Evolutionary conservation across 1,284 basidiomycete genomes (phyloP).

Genomic region (Malassezia pachydermatis): DNA sequence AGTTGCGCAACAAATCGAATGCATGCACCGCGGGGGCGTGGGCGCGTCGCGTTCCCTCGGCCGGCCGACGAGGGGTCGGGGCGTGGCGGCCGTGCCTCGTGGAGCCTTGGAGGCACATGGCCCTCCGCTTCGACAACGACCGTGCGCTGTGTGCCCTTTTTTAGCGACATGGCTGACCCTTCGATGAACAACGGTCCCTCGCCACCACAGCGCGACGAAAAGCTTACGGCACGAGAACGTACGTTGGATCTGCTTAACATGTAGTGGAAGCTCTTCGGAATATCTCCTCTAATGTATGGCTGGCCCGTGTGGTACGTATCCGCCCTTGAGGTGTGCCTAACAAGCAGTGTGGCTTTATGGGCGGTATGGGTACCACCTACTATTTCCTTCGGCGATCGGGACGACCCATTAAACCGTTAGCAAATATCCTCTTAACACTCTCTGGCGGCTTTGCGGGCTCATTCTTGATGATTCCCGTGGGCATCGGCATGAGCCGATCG

Average conservation of each 20-base stretch:
- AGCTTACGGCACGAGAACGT: slow-evolving; percentile 15
- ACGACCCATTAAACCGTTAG: background rate
- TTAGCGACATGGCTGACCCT: no score
- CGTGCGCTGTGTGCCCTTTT: no score
- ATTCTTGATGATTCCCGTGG: slow-evolving; percentile 9
- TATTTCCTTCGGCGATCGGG: slow-evolving; percentile 5
- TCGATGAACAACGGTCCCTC: no score
- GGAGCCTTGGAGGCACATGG: no score
- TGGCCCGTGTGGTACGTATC: slow-evolving; percentile 9
- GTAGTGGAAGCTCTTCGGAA: slow-evolving; percentile 12
- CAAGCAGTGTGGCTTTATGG: slow-evolving; percentile 11
- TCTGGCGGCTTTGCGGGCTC: slow-evolving; percentile 14
- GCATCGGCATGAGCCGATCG: slow-evolving; percentile 12
- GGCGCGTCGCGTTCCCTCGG: no score
- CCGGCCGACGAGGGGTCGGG: no score
- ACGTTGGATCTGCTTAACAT: background rate
- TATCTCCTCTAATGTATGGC: slow-evolving; percentile 14
- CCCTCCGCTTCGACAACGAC: no score
- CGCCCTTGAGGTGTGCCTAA: background rate
- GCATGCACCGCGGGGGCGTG: no score
- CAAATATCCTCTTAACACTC: slow-evolving; percentile 3
- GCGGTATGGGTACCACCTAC: background rate
- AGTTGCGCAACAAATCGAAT: no score
- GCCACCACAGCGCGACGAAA: background rate
- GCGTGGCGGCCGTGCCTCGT: no score